Conservation (phyloP, 352 stramenopile genomes). For the Phytophthora sp. region DNA sequence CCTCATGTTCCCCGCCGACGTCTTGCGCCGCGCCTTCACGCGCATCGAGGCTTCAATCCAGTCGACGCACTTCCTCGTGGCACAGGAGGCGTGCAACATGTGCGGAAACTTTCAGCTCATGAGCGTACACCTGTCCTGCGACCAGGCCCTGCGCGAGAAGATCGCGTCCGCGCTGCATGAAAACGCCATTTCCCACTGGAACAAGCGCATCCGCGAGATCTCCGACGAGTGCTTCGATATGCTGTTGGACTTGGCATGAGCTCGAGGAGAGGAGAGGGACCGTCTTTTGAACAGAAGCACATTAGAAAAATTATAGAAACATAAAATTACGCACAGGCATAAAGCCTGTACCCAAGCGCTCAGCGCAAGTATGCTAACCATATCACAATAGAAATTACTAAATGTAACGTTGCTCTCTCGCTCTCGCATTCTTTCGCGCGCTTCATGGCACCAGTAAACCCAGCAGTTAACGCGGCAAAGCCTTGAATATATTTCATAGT, state of each 20-base stretch:
- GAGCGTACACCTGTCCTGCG: conserved; percentile 64
- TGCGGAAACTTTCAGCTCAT: conserved; percentile 74
- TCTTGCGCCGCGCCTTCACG: conserved; percentile 58
- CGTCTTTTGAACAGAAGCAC: conserved; percentile 9
- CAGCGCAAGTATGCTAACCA: conserved; percentile 27
- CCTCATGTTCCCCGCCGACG: conserved; percentile 53
- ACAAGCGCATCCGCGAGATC: conserved; percentile 76
- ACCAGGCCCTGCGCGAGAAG: conserved; percentile 63
- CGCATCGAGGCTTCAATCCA: conserved; percentile 60
- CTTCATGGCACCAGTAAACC: no score
- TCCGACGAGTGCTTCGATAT: conserved; percentile 85
- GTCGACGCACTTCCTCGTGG: conserved; percentile 76
- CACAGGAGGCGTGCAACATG: conserved; percentile 70
- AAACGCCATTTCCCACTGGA: conserved; percentile 75
- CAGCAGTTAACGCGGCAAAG: conserved; percentile 19
- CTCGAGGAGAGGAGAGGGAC: background rate
- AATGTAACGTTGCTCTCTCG: conserved; percentile 8
- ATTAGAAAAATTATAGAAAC: conserved; percentile 42
- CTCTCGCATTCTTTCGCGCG: conserved; percentile 14
- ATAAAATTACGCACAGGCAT: conserved; percentile 32
- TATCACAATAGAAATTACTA: conserved; percentile 39
- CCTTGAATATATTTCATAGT: conserved; percentile 20
- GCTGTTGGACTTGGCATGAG: conserved; percentile 78
- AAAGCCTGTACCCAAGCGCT: conserved; percentile 25
- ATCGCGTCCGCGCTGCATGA: conserved; percentile 69